Evolutionary conservation across 2,329 filamentous ascomycete genomes (phyloP).

Genomic region (Claviceps fusiformis): DNA sequence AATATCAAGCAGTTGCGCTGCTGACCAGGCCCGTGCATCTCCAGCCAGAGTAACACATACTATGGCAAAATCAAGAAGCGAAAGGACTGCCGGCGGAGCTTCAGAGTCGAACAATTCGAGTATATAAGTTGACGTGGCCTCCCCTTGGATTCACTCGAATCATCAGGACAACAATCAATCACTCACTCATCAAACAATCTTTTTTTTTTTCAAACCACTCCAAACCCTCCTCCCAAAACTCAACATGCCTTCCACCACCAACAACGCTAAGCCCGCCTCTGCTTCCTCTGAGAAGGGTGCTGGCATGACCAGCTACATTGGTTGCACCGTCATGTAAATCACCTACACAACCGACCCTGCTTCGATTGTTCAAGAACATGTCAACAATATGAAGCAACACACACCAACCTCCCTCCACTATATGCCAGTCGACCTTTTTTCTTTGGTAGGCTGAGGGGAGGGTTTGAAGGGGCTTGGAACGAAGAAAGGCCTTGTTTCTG

Average conservation of each 20-base stretch:
- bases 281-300: conserved; percentile 5
- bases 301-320: conserved; percentile 1
- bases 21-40: background rate
- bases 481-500: background rate
- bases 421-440: background rate
- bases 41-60: background rate
- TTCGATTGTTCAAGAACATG: background rate
- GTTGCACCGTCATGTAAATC: conserved; percentile 23
- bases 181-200: background rate
- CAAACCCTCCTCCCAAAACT: background rate
- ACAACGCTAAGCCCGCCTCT: conserved; percentile 10
- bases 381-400: background rate
- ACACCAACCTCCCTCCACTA: background rate
- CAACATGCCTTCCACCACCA: conserved; percentile 18
- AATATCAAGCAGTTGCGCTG: background rate
- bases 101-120: background rate
- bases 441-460: background rate
- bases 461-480: background rate
- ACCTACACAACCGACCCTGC: background rate
- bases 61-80: background rate
- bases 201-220: background rate
- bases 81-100: background rate
- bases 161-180: background rate
- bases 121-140: background rate
- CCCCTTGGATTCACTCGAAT: background rate